Base-by-base conservation (phyloP, 805 yeast species). In the Saccharomycopsis javanensis region DNA sequence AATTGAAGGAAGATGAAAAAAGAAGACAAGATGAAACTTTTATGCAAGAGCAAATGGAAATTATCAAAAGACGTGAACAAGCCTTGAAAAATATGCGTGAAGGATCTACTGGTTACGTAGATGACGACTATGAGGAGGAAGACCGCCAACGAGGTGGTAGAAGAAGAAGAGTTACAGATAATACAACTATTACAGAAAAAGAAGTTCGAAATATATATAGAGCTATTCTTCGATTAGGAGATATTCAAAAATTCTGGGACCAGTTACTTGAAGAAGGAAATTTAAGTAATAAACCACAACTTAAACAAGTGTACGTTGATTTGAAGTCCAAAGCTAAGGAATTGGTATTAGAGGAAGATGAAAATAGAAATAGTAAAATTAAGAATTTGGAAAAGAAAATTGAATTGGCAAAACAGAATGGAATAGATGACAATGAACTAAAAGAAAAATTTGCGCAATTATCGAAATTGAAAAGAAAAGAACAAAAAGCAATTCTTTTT, bases 1-100 rank as follows among this genome's bases (percentile, higher is more conserved):
- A 86, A 68, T 77, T 94, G 64, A 94, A 94, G 68, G 96, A 87
- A 62, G 96, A 90, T 57, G 99, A 94, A 68, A 84, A 86, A 75
- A 85, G 83, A 68, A 79, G 86, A 54, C 79, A 84, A 50, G 97
- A 94, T 63, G 97, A 92, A 62, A 86, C 82, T 62, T 91, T 82
- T 66, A 77, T 94, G 57, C 83, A 89, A 66, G 92, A 90, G 64
- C 98, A 94, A 70, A 82, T 94, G 63, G 89, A 89, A 62, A 80
- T 94, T 85, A 86, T 82, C 66, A 81, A 86, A 34, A 81, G 96
- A 68, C 80, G 96, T 65, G 82, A 87, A 58, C 84, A 85, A 28
- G 89, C 94, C 0, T 78, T 83, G 55, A 79, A 79, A 60, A 81
- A 79, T 64, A 80, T 84, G 59, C 77, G 77, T 60, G 66, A 67